Evolutionary conservation across 495 filamentous ascomycete species (phyloP), one percentile per base, ranked within the genome.

Genomic region (Lasiosphaeria ovina): DNA sequence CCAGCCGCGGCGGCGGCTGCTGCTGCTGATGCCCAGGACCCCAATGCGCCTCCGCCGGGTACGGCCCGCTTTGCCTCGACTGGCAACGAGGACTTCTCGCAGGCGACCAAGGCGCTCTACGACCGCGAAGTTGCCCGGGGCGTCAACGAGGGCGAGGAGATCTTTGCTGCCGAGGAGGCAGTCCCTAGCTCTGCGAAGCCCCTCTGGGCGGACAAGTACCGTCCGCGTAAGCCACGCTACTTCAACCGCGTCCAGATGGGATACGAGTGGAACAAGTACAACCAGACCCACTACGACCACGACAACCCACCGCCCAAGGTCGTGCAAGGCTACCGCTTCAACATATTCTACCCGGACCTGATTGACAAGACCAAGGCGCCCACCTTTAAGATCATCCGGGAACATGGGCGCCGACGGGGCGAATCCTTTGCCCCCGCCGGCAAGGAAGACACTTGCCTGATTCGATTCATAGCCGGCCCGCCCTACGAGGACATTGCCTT

Each of bases 221-320:
- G 92, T 14, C 93, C 95, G 31, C 83, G 94, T 54, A 97, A 98
- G 76, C 95, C 94, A 9, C 84, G 90, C 35, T 98, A 98, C 76
- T 98, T 99, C 82, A 98, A 98, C 70, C 87, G 94, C 24, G 93
- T 97, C 45, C 92, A 97, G 74, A 98, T 97, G 91, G 94, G 94
- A 45, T 99, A 97, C 74, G 94, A 99, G 71, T 99, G 94, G 94
- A 99, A 99, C 72, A 99, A 99, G 71, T 99, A 99, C 80, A 99
- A 99, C 67, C 94, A 99, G 74, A 99, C 94, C 2, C 94, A 99
- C 77, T 99, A 99, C 76, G 95, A 98, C 69, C 93, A 97, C 72
- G 95, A 98, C 68, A 97, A 99, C 66, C 94, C 94, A 6, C 94
- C 94, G 3, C 94, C 94, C 12, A 96, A 97, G 74, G 94, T 98